phyloP scores from a whole-genome alignment of 805 yeast species.

The Saturnispora saitoi region DNA sequence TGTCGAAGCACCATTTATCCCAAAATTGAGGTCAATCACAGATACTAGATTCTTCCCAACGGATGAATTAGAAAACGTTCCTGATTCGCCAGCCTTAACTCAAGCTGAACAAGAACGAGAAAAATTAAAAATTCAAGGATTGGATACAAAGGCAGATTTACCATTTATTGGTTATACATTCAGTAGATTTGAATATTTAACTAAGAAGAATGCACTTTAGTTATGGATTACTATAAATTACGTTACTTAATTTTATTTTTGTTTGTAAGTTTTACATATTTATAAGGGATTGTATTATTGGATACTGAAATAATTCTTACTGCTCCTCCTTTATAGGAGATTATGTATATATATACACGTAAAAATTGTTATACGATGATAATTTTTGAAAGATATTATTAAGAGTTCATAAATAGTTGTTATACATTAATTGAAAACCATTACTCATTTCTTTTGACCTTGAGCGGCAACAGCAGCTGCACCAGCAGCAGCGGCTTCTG shows the following conservation, averaged over 20 bases:
- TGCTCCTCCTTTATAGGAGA: too few species aligned
- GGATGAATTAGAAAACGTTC: slow-evolving; percentile 90
- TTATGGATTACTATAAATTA: neutral
- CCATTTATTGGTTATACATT: slow-evolving; percentile 98
- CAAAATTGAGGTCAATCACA: slow-evolving; percentile 82
- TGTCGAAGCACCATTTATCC: slow-evolving; percentile 90
- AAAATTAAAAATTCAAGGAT: slow-evolving; percentile 36
- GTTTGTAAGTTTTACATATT: too few species aligned
- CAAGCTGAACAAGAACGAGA: slow-evolving; percentile 62
- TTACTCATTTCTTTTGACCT: slow-evolving; percentile 57
- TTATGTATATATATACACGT: too few species aligned
- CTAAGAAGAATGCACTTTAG: slow-evolving; percentile 54
- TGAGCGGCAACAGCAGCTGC: slow-evolving; percentile 99
- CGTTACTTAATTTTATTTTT: neutral
- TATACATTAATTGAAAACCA: neutral
- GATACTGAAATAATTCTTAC: too few species aligned
- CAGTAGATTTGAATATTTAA: slow-evolving; percentile 86
- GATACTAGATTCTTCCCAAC: slow-evolving; percentile 98
- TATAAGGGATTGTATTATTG: too few species aligned
- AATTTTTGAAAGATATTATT: neutral
- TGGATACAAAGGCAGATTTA: slow-evolving; percentile 68
- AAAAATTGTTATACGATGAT: too few species aligned
- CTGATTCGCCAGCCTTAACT: slow-evolving; percentile 74
- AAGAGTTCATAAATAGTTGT: neutral
- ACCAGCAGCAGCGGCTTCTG: slow-evolving; percentile 99